These are phyloP conservation scores for Glebionis coronaria DNA, from an alignment of 129 eudicot genomes.

Conservation along the genomic window DNA sequence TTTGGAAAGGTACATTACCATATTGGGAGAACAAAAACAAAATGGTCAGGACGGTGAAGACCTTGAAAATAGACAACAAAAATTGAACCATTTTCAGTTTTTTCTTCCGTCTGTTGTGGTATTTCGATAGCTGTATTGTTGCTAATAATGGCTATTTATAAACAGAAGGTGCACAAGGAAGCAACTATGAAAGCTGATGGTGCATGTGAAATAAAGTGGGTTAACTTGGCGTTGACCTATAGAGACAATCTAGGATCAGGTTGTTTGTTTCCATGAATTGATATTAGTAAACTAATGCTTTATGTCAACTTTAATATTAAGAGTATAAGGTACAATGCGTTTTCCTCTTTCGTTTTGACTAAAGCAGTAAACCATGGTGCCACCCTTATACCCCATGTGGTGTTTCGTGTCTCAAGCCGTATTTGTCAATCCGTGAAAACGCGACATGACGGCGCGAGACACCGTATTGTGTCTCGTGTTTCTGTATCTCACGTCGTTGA, in stretches of 20 bases:
- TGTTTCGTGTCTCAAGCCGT: no score
- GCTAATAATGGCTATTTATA: constrained; percentile 2
- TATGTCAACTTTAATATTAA: constrained; percentile 15
- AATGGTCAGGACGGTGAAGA: constrained; percentile 17
- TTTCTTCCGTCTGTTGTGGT: constrained; percentile 11
- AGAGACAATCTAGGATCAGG: constrained; percentile 37
- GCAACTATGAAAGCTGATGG: constrained; percentile 3
- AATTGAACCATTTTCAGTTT: constrained; percentile 11
- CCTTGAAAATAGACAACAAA: constrained; percentile 19
- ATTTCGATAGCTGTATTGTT: background rate
- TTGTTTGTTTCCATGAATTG: constrained; percentile 22
- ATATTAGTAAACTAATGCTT: constrained; percentile 14
- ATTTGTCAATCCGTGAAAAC: no score
- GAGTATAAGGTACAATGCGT: no score
- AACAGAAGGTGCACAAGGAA: constrained; percentile 13
- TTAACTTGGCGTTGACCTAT: constrained; percentile 24
- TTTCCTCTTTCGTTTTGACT: no score
- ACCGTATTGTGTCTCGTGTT: no score
- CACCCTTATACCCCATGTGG: no score
- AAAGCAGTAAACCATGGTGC: no score
- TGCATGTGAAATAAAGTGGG: constrained; percentile 9
- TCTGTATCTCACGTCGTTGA: no score
- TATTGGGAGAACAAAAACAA: constrained; percentile 29
- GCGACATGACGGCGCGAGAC: no score
- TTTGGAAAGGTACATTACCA: constrained; percentile 18